These are phyloP conservation scores for Scleroderma citrinum DNA, from an alignment of 768 basidiomycete genomes.

Conservation along the genomic window DNA sequence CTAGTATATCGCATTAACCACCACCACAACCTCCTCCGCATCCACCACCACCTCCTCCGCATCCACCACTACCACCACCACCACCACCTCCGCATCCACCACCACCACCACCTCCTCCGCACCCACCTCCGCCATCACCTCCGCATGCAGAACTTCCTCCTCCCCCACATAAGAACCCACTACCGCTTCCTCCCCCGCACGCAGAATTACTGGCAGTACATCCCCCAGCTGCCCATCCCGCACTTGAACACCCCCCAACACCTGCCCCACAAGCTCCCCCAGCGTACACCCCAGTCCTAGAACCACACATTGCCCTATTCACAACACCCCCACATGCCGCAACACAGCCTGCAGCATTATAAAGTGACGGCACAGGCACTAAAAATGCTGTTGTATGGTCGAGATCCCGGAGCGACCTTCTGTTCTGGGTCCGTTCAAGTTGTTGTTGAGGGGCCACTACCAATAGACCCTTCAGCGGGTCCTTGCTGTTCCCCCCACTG, in stretches of 20 bases:
- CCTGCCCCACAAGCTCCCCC: conserved; percentile 2
- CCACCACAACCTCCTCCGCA: neutral
- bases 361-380: conserved; percentile 32
- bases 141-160: too few species aligned
- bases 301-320: conserved; percentile 1
- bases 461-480: neutral
- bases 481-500: neutral
- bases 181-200: conserved; percentile 1
- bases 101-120: too few species aligned
- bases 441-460: neutral
- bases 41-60: neutral
- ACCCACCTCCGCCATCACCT: too few species aligned
- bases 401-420: neutral
- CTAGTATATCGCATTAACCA: neutral
- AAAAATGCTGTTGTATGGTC: conserved; percentile 34
- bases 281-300: too few species aligned
- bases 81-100: too few species aligned
- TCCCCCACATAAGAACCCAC: too few species aligned
- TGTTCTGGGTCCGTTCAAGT: neutral
- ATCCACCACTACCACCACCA: too few species aligned
- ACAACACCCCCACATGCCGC: conserved; percentile 4
- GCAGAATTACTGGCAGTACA: too few species aligned
- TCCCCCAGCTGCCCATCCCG: too few species aligned
- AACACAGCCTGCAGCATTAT: conserved; percentile 10
- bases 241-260: conserved; percentile 7